A percentile compares a stretch with the other conserved stretches of the same genome.
Conservation (phyloP, 2,329 filamentous ascomycete genomes). For the Teratosphaeria nubilosa region DNA sequence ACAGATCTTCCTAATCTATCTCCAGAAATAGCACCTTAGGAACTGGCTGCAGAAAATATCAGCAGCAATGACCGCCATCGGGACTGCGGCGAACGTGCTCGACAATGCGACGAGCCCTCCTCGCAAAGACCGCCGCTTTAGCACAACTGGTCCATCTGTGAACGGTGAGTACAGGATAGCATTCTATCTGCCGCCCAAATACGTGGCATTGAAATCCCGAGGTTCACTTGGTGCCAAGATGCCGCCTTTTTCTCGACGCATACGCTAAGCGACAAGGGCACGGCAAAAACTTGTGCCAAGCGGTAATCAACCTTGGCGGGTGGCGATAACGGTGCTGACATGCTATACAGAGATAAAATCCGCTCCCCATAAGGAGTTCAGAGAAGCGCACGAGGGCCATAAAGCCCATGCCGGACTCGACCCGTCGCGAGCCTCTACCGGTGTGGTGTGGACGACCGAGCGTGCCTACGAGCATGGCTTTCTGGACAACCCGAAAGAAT, state of each 20-base stretch:
- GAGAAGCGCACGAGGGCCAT: constrained; percentile 81
- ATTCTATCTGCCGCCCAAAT: not conserved
- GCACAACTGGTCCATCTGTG: not conserved
- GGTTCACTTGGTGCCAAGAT: not conserved
- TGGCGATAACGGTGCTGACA: not conserved
- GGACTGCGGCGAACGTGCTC: not conserved
- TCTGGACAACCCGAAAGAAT: constrained; percentile 64
- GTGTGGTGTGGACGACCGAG: constrained; percentile 88
- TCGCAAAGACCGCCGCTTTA: not conserved
- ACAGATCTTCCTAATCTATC: not conserved
- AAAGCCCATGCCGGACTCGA: constrained; percentile 85
- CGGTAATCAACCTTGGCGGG: not conserved
- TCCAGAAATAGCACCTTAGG: not conserved
- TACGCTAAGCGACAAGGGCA: not conserved
- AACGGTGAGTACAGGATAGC: not conserved
- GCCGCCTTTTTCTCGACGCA: not conserved
- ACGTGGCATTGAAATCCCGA: not conserved
- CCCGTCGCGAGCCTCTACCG: constrained; percentile 76
- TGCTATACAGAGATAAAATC: not conserved
- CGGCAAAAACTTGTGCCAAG: not conserved
- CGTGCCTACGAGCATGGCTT: constrained; percentile 83
- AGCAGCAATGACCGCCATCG: constrained; percentile 1
- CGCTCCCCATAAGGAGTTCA: constrained; percentile 71
- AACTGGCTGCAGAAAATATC: not conserved
- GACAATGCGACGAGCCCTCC: not conserved